A percentile compares a stretch with the other conserved stretches of the same genome.
Conservation (phyloP, 139 green algal species). For the Pleodorina starrii region DNA sequence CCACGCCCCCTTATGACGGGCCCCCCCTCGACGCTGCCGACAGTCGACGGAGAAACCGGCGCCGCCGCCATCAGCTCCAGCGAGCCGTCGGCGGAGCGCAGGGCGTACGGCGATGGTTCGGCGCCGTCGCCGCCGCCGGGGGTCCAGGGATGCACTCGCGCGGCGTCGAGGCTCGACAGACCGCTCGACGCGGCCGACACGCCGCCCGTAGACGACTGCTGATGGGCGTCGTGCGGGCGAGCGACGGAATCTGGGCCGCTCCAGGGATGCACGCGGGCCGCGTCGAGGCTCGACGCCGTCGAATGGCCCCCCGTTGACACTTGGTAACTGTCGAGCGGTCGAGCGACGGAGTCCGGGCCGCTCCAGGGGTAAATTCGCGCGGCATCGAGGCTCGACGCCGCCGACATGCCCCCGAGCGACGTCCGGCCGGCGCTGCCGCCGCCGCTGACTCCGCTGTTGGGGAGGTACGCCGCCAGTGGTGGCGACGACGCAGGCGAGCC, state of each 20-base stretch:
- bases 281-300: too few relatives aligned
- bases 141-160: slow-evolving; percentile 25
- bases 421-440: neutral
- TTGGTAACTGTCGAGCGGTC: neutral
- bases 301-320: neutral
- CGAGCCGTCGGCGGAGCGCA: neutral
- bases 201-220: neutral
- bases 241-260: neutral
- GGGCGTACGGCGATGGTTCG: neutral
- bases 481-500: neutral
- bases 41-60: neutral
- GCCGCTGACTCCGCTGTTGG: neutral
- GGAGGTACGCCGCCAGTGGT: neutral
- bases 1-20: too few relatives aligned
- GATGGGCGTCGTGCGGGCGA: neutral
- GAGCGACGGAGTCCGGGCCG: neutral
- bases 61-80: slow-evolving; percentile 29
- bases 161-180: neutral
- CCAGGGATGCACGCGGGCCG: slow-evolving; percentile 22
- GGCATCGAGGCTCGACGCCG: neutral
- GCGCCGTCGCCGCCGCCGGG: neutral
- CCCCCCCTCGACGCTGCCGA: too few relatives aligned
- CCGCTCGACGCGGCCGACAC: too few relatives aligned
- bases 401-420: neutral
- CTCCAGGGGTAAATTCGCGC: slow-evolving; percentile 22